These are phyloP conservation scores for Ophiostoma piceae DNA, from an alignment of 2,329 filamentous ascomycete genomes.

Conservation along the genomic window DNA sequence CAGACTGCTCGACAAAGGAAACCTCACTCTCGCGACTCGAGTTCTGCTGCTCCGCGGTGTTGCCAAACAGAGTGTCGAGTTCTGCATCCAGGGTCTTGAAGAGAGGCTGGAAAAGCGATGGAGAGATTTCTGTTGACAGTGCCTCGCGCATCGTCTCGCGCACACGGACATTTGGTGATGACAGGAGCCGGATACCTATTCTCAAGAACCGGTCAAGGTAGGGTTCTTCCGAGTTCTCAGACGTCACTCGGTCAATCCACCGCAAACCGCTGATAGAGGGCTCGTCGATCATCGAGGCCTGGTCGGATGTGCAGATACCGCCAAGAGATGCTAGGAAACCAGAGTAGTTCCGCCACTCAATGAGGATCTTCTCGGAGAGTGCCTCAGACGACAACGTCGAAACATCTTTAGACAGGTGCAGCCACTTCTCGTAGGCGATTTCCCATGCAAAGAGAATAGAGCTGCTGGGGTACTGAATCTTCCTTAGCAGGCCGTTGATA, in stretches of 20 bases:
- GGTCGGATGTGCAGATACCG: conserved; percentile 59
- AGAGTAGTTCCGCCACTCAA: conserved; percentile 65
- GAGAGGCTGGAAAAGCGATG: conserved; percentile 55
- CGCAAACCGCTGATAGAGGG: conserved; percentile 50
- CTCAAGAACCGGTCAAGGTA: conserved; percentile 56
- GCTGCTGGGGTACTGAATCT: conserved; percentile 57
- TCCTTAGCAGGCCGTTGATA: conserved; percentile 53
- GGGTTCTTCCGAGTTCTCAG: conserved; percentile 56
- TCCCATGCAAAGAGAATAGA: conserved; percentile 66
- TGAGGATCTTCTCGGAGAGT: conserved; percentile 51
- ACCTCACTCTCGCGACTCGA: conserved; percentile 56
- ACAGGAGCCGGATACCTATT: conserved; percentile 59
- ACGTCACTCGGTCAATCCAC: conserved; percentile 60
- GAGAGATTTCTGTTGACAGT: conserved; percentile 59
- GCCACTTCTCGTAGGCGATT: conserved; percentile 59
- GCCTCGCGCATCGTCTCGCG: conserved; percentile 63
- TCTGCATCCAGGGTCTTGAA: conserved; percentile 62
- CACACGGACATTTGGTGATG: conserved; percentile 58
- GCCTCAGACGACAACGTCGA: conserved; percentile 48
- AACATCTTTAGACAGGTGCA: conserved; percentile 58
- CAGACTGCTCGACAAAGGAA: conserved; percentile 62
- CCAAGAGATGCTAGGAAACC: conserved; percentile 63
- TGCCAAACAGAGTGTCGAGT: conserved; percentile 57
- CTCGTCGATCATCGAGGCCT: conserved; percentile 54
- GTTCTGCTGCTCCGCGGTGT: conserved; percentile 46